These are phyloP conservation scores for Acanthamoeba lugdunensis DNA, from an alignment of 208 protist genomes.

Conservation along the genomic window DNA sequence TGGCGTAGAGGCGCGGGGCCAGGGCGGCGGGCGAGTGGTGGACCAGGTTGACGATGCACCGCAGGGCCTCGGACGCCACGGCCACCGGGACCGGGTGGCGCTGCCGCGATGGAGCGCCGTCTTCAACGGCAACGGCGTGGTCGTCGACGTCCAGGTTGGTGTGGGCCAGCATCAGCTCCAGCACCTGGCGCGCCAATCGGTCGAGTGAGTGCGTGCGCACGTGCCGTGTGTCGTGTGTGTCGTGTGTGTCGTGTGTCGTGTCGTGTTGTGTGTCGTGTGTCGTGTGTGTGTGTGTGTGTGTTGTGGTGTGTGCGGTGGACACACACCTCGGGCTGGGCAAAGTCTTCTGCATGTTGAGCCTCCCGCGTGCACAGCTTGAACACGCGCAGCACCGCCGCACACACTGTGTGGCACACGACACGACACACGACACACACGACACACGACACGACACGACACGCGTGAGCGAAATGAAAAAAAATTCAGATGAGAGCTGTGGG, in stretches of 20 bases:
- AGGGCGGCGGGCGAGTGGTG: not conserved
- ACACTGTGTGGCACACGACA: not conserved
- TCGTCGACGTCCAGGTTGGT: not conserved
- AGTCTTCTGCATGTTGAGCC: not conserved
- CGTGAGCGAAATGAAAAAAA: not conserved
- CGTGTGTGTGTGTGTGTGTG: not conserved
- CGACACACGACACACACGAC: not conserved
- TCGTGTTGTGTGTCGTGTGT: no score
- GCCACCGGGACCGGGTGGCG: not conserved
- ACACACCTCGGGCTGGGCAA: not conserved
- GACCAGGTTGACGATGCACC: not conserved
- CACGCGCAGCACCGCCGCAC: not conserved
- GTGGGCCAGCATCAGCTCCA: not conserved
- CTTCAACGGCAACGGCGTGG: not conserved
- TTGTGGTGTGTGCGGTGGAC: not conserved
- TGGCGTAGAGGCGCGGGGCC: not conserved
- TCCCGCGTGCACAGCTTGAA: not conserved
- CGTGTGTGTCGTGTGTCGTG: no score
- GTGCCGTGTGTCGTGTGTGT: not conserved
- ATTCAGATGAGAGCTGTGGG: not conserved
- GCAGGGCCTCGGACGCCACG: not conserved
- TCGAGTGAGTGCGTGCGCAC: not conserved
- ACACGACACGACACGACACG: not conserved
- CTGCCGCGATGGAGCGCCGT: not conserved
- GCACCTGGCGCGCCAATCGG: not conserved